Base-by-base conservation (phyloP, 768 basidiomycete species). In the Pholiota molesta region DNA sequence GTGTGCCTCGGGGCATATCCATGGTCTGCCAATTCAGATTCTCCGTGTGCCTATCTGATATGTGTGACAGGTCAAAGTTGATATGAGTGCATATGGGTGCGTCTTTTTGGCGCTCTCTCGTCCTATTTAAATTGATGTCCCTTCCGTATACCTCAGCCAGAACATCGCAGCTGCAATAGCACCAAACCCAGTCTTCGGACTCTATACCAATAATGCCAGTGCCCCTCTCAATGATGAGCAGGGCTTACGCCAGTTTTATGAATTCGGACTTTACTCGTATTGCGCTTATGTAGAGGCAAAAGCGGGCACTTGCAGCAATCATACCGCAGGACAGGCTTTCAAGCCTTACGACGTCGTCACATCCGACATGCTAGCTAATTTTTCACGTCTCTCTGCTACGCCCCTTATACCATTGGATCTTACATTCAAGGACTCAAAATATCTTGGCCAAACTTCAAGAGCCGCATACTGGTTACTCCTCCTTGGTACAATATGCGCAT, bases 231-330 rank as follows among this genome's bases (percentile, higher is more conserved):
- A 79, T 52, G 70, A 74, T 52, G 69, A 77, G 51, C 76, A 78
- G 14, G 92, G 92, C 19, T 75, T 94, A 60, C 85, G 92, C 67
- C 83, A 87, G 71, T 74, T 80, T 62, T 94, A 94, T 76, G 77
- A 86, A 62, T 94, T 89, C 65, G 92, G 92, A n/a, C 78, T 94
- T 26, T 94, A 94, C 75, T 85, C 86, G 19, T 85, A 90, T 71
- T 94, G 92, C 67, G 92, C 82, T 67, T 93, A 88, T 67, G 77
- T 89, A 66, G 83, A 86, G 64, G 73, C 75, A 44, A 80, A 81
- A 21, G 78, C 77, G 31, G 92, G 91, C 28, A 81, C 74, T 53
- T 94, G 92, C 72, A 82, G 86, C 31, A 88, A 87, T 68, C 76
- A 80, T 44, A 83, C 86, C 33, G 72, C 82, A 31, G 90, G 84